Base-by-base conservation (phyloP, 768 basidiomycete genomes). In the Macrocybe gigantea region DNA sequence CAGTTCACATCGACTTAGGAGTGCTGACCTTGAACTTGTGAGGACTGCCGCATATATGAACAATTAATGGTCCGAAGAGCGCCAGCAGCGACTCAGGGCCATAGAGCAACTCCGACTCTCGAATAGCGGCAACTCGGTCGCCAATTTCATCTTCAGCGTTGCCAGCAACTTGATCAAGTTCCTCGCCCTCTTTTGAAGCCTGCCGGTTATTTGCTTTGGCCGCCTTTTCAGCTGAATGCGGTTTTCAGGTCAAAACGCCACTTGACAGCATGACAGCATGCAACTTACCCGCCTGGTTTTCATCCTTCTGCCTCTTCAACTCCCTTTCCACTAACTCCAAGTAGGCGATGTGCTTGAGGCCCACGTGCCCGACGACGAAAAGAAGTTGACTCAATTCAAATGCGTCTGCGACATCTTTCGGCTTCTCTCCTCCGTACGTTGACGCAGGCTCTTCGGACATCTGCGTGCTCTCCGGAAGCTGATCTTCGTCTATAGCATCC, bases 101-200 rank as follows among this genome's bases (percentile, higher is more conserved):
- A 54, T 90, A 93, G 10, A 98, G 69, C 41, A 98, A 70, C 64
- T 97, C 94, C 3, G 74, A 76, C 69, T 99, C 96, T 31, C 93
- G 74, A 47, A 96, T 79, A 1, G 70, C 78, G 1, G 86, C 83
- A 35, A 99, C 88, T 7, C 86, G 78, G 49, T 99, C 96, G 10
- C 93, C 96, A 55, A 97, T 95, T 58, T 99, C 96, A 60, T 99
- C 96, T 63, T 99, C 96, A 4, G 93, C 93, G 59, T 94, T 95
- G 5, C 96, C 96, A 6, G 88, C 93, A 7, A 98, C 95, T 57
- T 95, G 93, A 54, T 99, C 96, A 0, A 98, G 81, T 61, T 99
- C 96, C 59, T 96, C 93, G 11, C 69, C 74, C 35, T 81, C 79
- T 50, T 82, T 89, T 33, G 77, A 64, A 6, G 64, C 62, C 29